Percentiles rank a stretch among this genome's conserved stretches.
phyloP scores from a whole-genome alignment of 2,329 filamentous ascomycete species.

The Cordyceps cateniannulata region DNA sequence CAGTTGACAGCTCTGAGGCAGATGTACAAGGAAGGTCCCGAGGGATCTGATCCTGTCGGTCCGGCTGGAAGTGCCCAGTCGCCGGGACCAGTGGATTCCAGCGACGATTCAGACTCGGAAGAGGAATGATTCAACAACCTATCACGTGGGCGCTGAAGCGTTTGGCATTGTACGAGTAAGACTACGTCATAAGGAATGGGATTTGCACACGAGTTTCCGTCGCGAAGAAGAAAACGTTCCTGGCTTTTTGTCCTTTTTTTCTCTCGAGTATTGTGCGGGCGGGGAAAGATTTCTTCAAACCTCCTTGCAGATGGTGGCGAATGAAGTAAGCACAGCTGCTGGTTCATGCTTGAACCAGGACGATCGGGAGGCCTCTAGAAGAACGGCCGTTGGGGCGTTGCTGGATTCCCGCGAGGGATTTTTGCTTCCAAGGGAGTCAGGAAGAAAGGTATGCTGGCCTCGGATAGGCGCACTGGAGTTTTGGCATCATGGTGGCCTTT shows the following conservation, averaged over 20 bases:
- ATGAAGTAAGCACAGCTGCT: not conserved
- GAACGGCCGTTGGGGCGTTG: not conserved
- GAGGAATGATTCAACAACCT: constrained; percentile 31
- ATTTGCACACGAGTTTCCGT: constrained; percentile 7
- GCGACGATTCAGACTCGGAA: constrained; percentile 42
- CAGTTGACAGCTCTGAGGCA: constrained; percentile 50
- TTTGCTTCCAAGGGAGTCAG: constrained; percentile 9
- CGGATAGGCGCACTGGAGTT: constrained; percentile 7
- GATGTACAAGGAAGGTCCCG: constrained; percentile 30
- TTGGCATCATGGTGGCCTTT: not conserved
- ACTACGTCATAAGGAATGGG: constrained; percentile 9
- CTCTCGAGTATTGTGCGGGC: not conserved
- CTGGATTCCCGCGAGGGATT: constrained; percentile 7
- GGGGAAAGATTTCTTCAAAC: not conserved
- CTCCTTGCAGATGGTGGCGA: not conserved
- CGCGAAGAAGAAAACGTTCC: not conserved
- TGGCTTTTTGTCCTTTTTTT: not conserved
- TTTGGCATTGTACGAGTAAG: constrained; percentile 10
- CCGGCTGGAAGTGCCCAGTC: constrained; percentile 19
- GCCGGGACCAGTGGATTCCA: constrained; percentile 28
- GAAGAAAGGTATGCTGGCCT: not conserved
- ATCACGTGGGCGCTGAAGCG: not conserved
- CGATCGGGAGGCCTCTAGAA: not conserved
- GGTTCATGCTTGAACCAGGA: not conserved
- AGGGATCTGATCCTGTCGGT: constrained; percentile 22